Percentiles rank a stretch among this genome's conserved stretches.
Evolutionary conservation across 495 filamentous ascomycete genomes (phyloP).

Genomic region (Endocarpon pusillum): DNA sequence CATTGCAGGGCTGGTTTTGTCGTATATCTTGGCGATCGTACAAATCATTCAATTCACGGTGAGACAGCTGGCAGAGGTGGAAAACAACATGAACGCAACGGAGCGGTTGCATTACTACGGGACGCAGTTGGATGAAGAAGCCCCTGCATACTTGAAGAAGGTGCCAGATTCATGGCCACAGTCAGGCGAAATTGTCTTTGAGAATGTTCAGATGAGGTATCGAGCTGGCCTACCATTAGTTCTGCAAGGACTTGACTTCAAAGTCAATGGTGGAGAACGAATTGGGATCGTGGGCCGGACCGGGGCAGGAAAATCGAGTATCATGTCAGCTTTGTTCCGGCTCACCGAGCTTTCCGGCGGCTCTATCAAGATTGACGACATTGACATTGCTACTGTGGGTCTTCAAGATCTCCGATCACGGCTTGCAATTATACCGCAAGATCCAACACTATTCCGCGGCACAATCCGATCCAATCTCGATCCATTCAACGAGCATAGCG

Average conservation of each 20-base stretch:
- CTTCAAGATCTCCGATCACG: slow-evolving; percentile 74
- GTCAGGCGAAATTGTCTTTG: slow-evolving; percentile 67
- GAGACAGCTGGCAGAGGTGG: slow-evolving; percentile 84
- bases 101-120: slow-evolving; percentile 92
- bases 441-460: slow-evolving; percentile 85
- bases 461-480: slow-evolving; percentile 85
- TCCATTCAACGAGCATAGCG: slow-evolving; percentile 75
- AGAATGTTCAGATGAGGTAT: slow-evolving; percentile 83
- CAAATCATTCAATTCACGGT: slow-evolving; percentile 94
- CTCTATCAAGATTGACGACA: slow-evolving; percentile 76
- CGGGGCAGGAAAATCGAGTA: slow-evolving; percentile 84
- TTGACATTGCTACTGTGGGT: slow-evolving; percentile 72
- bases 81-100: slow-evolving; percentile 94
- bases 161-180: slow-evolving; percentile 65
- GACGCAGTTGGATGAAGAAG: slow-evolving; percentile 71
- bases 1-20: slow-evolving; percentile 73
- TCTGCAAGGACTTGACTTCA: slow-evolving; percentile 59
- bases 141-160: slow-evolving; percentile 51
- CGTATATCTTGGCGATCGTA: slow-evolving; percentile 86
- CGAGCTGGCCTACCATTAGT: slow-evolving; percentile 68
- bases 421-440: slow-evolving; percentile 89
- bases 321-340: slow-evolving; percentile 88
- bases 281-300: slow-evolving; percentile 91
- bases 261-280: slow-evolving; percentile 67
- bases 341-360: slow-evolving; percentile 71